Evolutionary conservation across 2,329 filamentous ascomycete genomes (phyloP), one percentile per base, ranked within the genome.

Genomic region (Arthrobotrys sinensis): DNA sequence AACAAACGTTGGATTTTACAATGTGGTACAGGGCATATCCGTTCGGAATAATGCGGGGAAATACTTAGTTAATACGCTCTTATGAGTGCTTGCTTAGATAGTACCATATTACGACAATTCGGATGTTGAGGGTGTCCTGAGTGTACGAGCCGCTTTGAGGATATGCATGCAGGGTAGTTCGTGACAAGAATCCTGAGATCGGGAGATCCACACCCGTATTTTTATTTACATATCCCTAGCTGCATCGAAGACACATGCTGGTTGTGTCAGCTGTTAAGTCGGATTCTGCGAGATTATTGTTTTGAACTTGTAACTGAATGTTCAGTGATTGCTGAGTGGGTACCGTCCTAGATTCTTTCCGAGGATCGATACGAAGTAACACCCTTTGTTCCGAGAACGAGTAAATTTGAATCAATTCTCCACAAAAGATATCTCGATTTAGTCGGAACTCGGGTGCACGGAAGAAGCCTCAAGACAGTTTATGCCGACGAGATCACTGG

Each of bases 381-480:
- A 28, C 32, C 65, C 60, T 60, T 73, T 73, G 46, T 73, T 66
- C 69, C 69, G 60, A 73, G 40, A 34, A 55, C 24, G 28, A 38
- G 36, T 11, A 34, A 34, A 19, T 48, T 21, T 48, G 60, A 46
- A 48, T 45, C 21, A 32, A 53, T 32, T 66, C 50, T 46, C 40
- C 50, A 57, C 38, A 55, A 40, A 36, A 48, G 21, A 8, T 48
- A 64, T 48, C n/a, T 57, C 16, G 38, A 14, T 73, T 43, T 24
- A 50, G 50, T 57, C 8, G 43, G n/a, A 48, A 40, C 24, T 65
- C 69, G 69, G 69, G 38, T 65, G 36, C 62, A 66, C 69, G 69
- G 69, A 73, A 66, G 36, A 60, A 63, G 45, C 38, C 36, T 45
- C 6, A 53, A 43, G 64, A 36, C 46, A 53, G 7, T 34, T 24